phyloP scores from a whole-genome alignment of 2,329 filamentous ascomycete genomes.

The Gnomoniopsis sp. region DNA sequence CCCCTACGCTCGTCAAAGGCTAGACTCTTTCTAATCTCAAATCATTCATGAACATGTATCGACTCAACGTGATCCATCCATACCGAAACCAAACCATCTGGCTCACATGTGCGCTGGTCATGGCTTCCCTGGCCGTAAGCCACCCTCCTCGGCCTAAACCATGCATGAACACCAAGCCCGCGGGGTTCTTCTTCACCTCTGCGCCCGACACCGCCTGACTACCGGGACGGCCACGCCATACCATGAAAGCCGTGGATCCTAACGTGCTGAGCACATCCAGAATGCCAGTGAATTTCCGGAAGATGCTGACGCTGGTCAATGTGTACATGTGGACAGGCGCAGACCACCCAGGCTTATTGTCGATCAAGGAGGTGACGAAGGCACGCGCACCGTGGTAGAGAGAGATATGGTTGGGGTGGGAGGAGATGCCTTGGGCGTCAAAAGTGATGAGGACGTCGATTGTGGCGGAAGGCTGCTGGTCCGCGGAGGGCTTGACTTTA shows the following conservation, averaged over 20 bases:
- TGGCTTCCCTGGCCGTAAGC: conserved; percentile 69
- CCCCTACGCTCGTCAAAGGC: neutral
- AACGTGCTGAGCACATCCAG: conserved; percentile 75
- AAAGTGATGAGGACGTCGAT: conserved; percentile 91
- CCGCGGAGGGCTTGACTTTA: conserved; percentile 25
- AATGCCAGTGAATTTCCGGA: conserved; percentile 78
- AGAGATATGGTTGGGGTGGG: conserved; percentile 90
- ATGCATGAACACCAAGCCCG: conserved; percentile 68
- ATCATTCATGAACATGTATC: conserved; percentile 97
- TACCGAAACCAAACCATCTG: conserved; percentile 99
- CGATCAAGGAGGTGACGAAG: conserved; percentile 67
- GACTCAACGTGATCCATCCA: conserved; percentile 85
- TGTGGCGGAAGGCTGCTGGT: conserved; percentile 40
- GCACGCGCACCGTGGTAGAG: conserved; percentile 76
- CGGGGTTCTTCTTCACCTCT: conserved; percentile 43
- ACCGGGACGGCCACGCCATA: conserved; percentile 16
- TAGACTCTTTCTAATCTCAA: conserved; percentile 52
- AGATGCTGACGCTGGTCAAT: conserved; percentile 66
- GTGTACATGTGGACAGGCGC: conserved; percentile 84
- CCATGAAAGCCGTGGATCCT: conserved; percentile 43
- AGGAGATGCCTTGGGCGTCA: conserved; percentile 75
- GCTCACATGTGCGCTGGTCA: conserved; percentile 86
- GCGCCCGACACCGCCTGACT: conserved; percentile 21
- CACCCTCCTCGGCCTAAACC: conserved; percentile 56
- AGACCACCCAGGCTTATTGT: conserved; percentile 59